phyloP scores from a whole-genome alignment of 169 alveolate species.

The Plasmodium coatneyi region DNA sequence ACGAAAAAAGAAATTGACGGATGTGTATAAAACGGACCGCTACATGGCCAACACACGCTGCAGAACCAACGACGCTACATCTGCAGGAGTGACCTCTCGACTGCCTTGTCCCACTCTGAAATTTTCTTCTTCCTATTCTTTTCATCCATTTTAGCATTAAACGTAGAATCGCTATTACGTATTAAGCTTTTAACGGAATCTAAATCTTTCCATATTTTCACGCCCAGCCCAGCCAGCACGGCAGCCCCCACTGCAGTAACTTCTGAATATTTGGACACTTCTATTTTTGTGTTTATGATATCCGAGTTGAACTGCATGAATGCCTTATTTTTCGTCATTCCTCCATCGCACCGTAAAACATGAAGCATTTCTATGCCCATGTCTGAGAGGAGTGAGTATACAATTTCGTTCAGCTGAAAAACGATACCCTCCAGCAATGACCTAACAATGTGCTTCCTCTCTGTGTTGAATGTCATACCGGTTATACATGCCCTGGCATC shows the following conservation, averaged over 20 bases:
- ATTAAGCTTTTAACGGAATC: slow-evolving; percentile 78
- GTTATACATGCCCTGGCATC: slow-evolving; percentile 92
- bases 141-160: slow-evolving; percentile 75
- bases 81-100: slow-evolving; percentile 79
- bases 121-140: slow-evolving; percentile 72
- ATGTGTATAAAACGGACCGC: not conserved
- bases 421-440: slow-evolving; percentile 93
- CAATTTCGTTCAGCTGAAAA: slow-evolving; percentile 89
- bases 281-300: slow-evolving; percentile 81
- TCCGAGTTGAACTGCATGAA: slow-evolving; percentile 90
- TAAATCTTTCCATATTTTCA: slow-evolving; percentile 82
- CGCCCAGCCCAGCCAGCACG: slow-evolving; percentile 90
- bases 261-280: slow-evolving; percentile 77
- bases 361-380: slow-evolving; percentile 79
- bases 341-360: slow-evolving; percentile 93
- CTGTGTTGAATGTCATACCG: slow-evolving; percentile 92
- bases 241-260: slow-evolving; percentile 93
- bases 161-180: slow-evolving; percentile 61
- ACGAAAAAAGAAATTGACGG: not conserved
- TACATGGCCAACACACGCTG: not conserved
- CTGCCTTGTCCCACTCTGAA: slow-evolving; percentile 84
- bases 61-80: not conserved
- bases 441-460: slow-evolving; percentile 89
- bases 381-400: slow-evolving; percentile 74
- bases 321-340: slow-evolving; percentile 88